phyloP scores from a whole-genome alignment of 2,329 filamentous ascomycete genomes.

The Endothia cerciana region DNA sequence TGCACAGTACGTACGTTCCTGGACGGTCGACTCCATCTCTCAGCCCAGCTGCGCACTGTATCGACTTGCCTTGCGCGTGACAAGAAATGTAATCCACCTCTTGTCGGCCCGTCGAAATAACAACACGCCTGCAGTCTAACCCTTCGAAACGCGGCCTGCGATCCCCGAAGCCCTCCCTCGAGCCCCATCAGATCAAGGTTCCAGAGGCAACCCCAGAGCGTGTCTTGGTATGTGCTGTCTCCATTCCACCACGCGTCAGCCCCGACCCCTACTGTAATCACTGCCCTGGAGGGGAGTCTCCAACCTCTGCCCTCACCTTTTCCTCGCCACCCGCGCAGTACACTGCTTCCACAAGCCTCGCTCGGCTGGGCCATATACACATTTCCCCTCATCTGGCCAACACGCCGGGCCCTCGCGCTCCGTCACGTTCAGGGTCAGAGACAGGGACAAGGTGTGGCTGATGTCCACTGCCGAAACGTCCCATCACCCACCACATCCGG shows the following conservation, averaged over 20 bases:
- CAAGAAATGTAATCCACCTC: slow-evolving; percentile 5
- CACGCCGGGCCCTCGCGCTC: background rate
- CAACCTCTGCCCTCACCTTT: slow-evolving; percentile 11
- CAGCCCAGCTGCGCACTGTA: background rate
- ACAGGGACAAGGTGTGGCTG: slow-evolving; percentile 13
- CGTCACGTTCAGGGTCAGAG: background rate
- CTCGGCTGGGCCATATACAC: slow-evolving; percentile 12
- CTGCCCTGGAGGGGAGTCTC: slow-evolving; percentile 3
- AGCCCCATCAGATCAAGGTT: background rate
- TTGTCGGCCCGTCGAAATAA: slow-evolving; percentile 8
- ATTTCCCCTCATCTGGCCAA: slow-evolving; percentile 2
- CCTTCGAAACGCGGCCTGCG: slow-evolving; percentile 11
- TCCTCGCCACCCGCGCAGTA: background rate
- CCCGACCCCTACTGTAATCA: background rate
- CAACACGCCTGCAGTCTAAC: slow-evolving; percentile 11
- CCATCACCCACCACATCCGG: slow-evolving; percentile 11
- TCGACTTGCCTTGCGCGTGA: background rate
- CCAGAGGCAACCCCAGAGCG: slow-evolving; percentile 1
- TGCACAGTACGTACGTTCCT: slow-evolving; percentile 14
- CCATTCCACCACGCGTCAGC: background rate
- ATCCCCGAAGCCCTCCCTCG: background rate
- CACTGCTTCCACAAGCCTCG: background rate
- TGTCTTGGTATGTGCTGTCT: slow-evolving; percentile 8
- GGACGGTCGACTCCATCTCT: background rate
- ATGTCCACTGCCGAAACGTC: slow-evolving; percentile 20